Percentiles rank a stretch among this genome's conserved stretches.
Conservation (phyloP, 1,139 yeast genomes). For the Saccharomyces pastorianus region DNA sequence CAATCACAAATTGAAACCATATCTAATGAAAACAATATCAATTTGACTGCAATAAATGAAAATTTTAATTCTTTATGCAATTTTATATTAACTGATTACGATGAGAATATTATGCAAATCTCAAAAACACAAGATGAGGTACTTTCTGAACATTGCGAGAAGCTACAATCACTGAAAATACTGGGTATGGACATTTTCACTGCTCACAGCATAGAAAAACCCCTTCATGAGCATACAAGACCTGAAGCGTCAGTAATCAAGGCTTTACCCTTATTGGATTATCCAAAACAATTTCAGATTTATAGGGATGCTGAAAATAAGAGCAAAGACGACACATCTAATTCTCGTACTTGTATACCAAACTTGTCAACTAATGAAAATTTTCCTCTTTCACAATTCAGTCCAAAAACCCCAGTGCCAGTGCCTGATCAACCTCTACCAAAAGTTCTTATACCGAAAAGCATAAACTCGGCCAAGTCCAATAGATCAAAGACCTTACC, state of each 20-base stretch:
- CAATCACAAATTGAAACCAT: background rate
- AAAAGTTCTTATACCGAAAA: slow-evolving; percentile 20
- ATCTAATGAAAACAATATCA: background rate
- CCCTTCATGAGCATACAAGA: background rate
- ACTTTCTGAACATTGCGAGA: slow-evolving; percentile 5
- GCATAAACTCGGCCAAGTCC: slow-evolving; percentile 16
- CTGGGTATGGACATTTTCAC: background rate
- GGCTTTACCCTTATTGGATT: background rate
- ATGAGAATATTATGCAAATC: slow-evolving; percentile 11
- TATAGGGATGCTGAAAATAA: background rate
- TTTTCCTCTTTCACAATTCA: slow-evolving; percentile 1
- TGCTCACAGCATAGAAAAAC: background rate
- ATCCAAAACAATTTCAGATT: background rate
- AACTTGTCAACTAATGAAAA: background rate
- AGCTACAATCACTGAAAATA: background rate
- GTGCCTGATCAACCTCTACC: slow-evolving; percentile 28
- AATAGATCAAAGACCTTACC: slow-evolving; percentile 12
- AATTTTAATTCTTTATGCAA: background rate
- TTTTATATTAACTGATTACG: slow-evolving; percentile 6
- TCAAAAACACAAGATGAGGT: slow-evolving; percentile 12
- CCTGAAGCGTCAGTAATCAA: background rate
- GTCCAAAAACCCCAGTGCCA: slow-evolving; percentile 26
- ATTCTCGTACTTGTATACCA: background rate
- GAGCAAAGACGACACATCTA: background rate
- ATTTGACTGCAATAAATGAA: background rate